A percentile compares a stretch with the other conserved stretches of the same genome.
Conservation (phyloP, 352 stramenopile species). For the Phytophthora megakarya region DNA sequence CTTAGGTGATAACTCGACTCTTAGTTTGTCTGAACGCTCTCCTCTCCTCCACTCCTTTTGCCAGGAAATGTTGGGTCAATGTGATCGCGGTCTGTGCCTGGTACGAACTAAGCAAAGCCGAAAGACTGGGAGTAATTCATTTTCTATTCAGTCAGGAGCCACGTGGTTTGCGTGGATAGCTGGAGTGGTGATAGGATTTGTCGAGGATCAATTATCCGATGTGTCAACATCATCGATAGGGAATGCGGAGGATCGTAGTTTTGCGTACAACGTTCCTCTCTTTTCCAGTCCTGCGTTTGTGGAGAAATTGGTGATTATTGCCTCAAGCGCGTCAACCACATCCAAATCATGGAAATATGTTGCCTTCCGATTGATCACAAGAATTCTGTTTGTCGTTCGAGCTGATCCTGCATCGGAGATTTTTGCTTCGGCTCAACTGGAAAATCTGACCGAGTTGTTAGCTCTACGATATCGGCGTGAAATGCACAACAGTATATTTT, state of each 20-base stretch:
- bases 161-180: constrained; percentile 44
- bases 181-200: constrained; percentile 24
- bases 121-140: constrained; percentile 13
- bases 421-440: constrained; percentile 24
- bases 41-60: constrained; percentile 39
- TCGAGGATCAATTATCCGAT: constrained; percentile 7
- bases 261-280: background rate
- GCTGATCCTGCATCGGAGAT: constrained; percentile 4
- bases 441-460: constrained; percentile 37
- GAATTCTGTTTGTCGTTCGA: constrained; percentile 18
- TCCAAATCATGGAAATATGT: constrained; percentile 38
- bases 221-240: background rate
- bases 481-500: constrained; percentile 33
- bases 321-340: constrained; percentile 6
- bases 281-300: constrained; percentile 39
- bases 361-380: constrained; percentile 35
- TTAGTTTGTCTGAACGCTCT: background rate
- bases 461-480: constrained; percentile 40
- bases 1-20: background rate
- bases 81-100: constrained; percentile 10
- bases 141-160: constrained; percentile 5
- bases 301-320: constrained; percentile 33
- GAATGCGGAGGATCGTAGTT: background rate
- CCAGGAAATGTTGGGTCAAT: constrained; percentile 28
- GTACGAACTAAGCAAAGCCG: background rate